A percentile compares a stretch with the other conserved stretches of the same genome.
Conservation (phyloP, 345 rosid species). For the Pistacia atlantica region DNA sequence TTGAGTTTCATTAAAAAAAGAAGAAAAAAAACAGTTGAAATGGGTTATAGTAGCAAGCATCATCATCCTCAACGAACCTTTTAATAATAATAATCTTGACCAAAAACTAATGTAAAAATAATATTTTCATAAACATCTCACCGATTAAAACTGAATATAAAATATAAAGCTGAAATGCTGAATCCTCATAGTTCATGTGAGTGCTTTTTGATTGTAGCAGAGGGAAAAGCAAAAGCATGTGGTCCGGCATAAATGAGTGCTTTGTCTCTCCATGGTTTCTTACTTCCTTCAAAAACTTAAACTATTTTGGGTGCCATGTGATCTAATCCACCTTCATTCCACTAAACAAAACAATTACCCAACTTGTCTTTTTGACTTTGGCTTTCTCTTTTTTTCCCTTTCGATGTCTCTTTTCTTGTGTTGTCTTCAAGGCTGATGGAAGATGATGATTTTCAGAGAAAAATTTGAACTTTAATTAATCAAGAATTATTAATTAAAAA, state of each 20-base stretch:
- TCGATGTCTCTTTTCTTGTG: neutral
- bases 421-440: too few relatives aligned
- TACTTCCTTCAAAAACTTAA: neutral
- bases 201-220: slow-evolving; percentile 12
- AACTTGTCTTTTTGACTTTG: slow-evolving; percentile 21
- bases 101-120: too few relatives aligned
- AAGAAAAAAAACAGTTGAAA: too few relatives aligned
- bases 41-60: too few relatives aligned
- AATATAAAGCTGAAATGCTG: neutral
- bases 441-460: too few relatives aligned
- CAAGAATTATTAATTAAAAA: too few relatives aligned
- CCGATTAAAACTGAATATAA: too few relatives aligned
- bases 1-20: too few relatives aligned
- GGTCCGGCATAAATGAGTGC: slow-evolving; percentile 33
- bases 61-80: too few relatives aligned
- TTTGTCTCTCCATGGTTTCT: slow-evolving; percentile 4
- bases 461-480: too few relatives aligned
- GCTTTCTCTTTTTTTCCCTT: neutral
- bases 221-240: slow-evolving; percentile 34
- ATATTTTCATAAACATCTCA: too few relatives aligned
- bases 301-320: slow-evolving; percentile 19
- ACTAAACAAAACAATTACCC: neutral
- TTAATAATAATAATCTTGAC: too few relatives aligned
- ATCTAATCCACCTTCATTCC: neutral
- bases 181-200: slow-evolving; percentile 22